Evolutionary conservation across 2,329 filamentous ascomycete species (phyloP).

Genomic region (Aspergillus unguis): DNA sequence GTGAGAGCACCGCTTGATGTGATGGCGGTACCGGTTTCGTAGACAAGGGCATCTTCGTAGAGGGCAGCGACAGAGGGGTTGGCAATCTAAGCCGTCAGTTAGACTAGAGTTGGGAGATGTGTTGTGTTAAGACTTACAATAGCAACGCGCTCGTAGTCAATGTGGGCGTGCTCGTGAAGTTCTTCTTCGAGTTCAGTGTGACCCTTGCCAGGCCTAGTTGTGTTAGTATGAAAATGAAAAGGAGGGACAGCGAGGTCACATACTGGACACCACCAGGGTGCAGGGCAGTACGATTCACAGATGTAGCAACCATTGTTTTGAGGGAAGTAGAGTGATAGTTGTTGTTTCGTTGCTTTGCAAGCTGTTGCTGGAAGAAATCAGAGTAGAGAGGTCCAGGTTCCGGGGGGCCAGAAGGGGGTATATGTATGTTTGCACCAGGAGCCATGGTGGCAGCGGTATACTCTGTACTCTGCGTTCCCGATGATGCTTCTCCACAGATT

Average conservation of each 20-base stretch:
- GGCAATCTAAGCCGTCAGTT: slow-evolving; percentile 55
- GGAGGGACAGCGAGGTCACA: slow-evolving; percentile 42
- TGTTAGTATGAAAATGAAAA: slow-evolving; percentile 6
- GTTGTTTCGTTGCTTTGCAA: slow-evolving; percentile 56
- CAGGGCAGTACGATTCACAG: slow-evolving; percentile 86
- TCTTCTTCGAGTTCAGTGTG: slow-evolving; percentile 98
- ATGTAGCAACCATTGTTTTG: slow-evolving; percentile 50
- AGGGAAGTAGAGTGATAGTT: slow-evolving; percentile 60
- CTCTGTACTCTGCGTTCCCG: slow-evolving; percentile 17
- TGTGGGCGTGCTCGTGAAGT: slow-evolving; percentile 95
- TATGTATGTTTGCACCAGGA: slow-evolving; percentile 42
- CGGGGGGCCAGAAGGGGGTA: slow-evolving; percentile 41
- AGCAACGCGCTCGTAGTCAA: slow-evolving; percentile 96
- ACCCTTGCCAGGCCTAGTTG: slow-evolving; percentile 68
- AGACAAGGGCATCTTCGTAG: slow-evolving; percentile 98
- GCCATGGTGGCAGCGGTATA: slow-evolving; percentile 25
- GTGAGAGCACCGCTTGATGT: slow-evolving; percentile 92
- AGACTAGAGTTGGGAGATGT: slow-evolving; percentile 69
- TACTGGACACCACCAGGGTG: slow-evolving; percentile 89
- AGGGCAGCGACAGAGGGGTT: slow-evolving; percentile 94
- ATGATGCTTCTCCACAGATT: slow-evolving; percentile 39
- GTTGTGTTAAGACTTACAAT: slow-evolving; percentile 64
- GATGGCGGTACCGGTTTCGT: slow-evolving; percentile 96
- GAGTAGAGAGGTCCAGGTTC: slow-evolving; percentile 49
- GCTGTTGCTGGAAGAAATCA: slow-evolving; percentile 58